phyloP scores from a whole-genome alignment of 768 basidiomycete genomes.

The Boletus tylopilopsis region DNA sequence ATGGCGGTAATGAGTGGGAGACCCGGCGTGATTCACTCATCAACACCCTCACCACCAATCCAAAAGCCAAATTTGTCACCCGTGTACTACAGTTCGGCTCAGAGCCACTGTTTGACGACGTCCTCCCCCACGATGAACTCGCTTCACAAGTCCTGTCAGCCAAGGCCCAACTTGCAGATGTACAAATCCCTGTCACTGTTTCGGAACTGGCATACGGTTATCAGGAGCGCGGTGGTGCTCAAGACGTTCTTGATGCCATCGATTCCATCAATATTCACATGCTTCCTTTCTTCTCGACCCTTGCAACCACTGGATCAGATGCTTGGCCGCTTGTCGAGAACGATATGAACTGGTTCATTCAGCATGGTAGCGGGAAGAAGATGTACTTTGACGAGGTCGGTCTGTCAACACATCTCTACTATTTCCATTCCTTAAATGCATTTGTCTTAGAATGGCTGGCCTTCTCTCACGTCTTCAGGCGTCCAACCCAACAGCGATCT shows the following conservation, averaged over 20 bases:
- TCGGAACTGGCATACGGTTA: conserved; percentile 65
- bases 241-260: conserved; percentile 53
- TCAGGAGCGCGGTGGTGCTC: conserved; percentile 47
- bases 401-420: background rate
- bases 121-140: conserved; percentile 45
- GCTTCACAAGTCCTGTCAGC: conserved; percentile 47
- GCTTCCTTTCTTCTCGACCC: conserved; percentile 57
- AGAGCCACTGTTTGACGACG: conserved; percentile 62
- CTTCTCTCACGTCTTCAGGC: conserved; percentile 54
- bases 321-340: conserved; percentile 60
- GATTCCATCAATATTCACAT: conserved; percentile 69
- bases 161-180: conserved; percentile 44
- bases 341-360: conserved; percentile 66
- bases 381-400: conserved; percentile 68
- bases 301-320: conserved; percentile 39
- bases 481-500: conserved; percentile 62
- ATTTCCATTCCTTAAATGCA: background rate
- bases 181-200: conserved; percentile 67
- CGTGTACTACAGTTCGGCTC: conserved; percentile 68
- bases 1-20: conserved; percentile 46
- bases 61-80: conserved; percentile 61
- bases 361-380: conserved; percentile 65
- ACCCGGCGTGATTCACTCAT: conserved; percentile 52
- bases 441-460: conserved; percentile 68
- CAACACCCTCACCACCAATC: conserved; percentile 50